These are phyloP conservation scores for Choanephora cucurbitarum DNA, from an alignment of 371 early-diverging fungal genomes.

Conservation along the genomic window DNA sequence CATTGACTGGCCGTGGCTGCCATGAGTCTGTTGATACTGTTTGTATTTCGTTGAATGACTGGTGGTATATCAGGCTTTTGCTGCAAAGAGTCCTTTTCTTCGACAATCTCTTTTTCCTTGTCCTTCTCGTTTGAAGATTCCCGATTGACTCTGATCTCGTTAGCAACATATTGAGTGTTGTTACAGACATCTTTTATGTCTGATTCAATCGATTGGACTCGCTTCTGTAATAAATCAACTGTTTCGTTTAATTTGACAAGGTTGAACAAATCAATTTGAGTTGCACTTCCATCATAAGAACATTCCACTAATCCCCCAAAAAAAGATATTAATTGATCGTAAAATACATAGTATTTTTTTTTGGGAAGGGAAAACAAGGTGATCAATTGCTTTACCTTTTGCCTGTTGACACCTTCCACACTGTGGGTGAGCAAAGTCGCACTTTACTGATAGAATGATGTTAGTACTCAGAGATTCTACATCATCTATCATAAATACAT, in stretches of 20 bases:
- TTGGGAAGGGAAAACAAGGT: too few relatives aligned
- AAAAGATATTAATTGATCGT: not conserved
- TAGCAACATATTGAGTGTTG: constrained; percentile 37
- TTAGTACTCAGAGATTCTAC: not conserved
- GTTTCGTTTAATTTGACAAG: constrained; percentile 48
- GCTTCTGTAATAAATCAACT: constrained; percentile 33
- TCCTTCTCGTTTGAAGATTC: constrained; percentile 5
- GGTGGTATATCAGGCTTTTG: not conserved
- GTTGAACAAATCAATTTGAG: constrained; percentile 53
- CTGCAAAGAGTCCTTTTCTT: not conserved
- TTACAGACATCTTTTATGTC: constrained; percentile 32
- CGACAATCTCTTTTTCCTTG: not conserved
- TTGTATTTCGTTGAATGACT: not conserved
- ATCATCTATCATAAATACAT: too few relatives aligned
- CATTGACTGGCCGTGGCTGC: constrained; percentile 32
- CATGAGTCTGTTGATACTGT: constrained; percentile 1
- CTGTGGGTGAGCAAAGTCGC: constrained; percentile 53
- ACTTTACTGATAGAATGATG: constrained; percentile 39
- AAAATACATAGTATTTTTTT: not conserved
- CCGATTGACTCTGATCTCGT: constrained; percentile 26
- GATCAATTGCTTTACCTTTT: constrained; percentile 45
- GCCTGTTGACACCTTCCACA: constrained; percentile 44
- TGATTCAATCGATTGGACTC: constrained; percentile 36
- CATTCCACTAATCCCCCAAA: constrained; percentile 31
- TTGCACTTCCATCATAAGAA: constrained; percentile 49